phyloP scores from a whole-genome alignment of 2,329 filamentous ascomycete species.

The Fusarium hostae region DNA sequence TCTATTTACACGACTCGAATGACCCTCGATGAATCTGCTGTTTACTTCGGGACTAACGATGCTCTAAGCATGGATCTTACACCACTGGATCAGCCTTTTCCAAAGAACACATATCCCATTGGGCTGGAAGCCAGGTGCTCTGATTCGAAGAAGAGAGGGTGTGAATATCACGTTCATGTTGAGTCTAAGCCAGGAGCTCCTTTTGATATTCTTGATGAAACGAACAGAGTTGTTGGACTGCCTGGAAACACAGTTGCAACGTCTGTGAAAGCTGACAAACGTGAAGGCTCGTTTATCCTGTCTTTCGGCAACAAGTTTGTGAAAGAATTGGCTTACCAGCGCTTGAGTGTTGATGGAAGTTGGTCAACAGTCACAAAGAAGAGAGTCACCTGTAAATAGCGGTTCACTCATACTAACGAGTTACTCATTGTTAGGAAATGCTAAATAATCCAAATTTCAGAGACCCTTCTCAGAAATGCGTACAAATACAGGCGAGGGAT shows the following conservation, averaged over 20 bases:
- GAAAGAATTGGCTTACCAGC: constrained; percentile 25
- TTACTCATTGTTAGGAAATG: not conserved
- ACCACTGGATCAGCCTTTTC: constrained; percentile 47
- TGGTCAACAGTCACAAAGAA: constrained; percentile 25
- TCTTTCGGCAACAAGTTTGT: constrained; percentile 1
- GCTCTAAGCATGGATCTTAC: constrained; percentile 48
- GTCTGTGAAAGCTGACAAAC: not conserved
- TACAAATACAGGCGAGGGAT: not conserved
- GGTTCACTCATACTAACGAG: not conserved
- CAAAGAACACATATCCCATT: constrained; percentile 47
- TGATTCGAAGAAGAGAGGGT: not conserved
- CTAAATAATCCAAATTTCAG: not conserved
- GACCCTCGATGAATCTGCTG: constrained; percentile 37
- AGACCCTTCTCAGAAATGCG: constrained; percentile 6
- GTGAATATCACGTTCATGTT: constrained; percentile 7
- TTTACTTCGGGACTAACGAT: constrained; percentile 44
- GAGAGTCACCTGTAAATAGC: not conserved
- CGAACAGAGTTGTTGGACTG: constrained; percentile 24
- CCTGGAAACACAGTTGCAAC: constrained; percentile 4
- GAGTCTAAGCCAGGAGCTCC: constrained; percentile 12
- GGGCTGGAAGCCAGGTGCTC: constrained; percentile 31
- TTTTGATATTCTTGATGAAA: constrained; percentile 32
- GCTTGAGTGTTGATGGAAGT: constrained; percentile 14
- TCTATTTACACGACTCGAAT: constrained; percentile 50
- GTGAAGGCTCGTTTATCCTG: constrained; percentile 1